Base-by-base conservation (phyloP, 2,329 filamentous ascomycete genomes). In the Phaeosphaeriaceae sp. region DNA sequence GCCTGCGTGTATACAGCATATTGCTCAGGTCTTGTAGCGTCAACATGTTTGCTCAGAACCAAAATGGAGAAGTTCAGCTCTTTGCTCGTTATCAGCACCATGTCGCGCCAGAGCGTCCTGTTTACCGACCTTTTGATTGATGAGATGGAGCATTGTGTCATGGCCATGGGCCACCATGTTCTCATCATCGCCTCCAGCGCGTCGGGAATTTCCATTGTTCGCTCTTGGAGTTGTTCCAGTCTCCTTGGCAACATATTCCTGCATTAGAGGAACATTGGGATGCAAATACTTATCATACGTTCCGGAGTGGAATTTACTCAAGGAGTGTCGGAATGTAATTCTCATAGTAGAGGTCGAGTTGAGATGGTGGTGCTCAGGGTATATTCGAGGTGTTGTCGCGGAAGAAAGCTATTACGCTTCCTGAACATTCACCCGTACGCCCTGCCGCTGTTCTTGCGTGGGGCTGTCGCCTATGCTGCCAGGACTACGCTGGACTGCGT, bases 1-100 rank as follows among this genome's bases (percentile, higher is more conserved):
- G 54, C 13, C 54, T 54, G 6, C 57, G 56, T 11, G 50, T 52
- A 20, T 45, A 52, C 10, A 52, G 50, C 40, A 52, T n/a, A 15
- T 33, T 46, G n/a, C 50, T 52, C 22, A 52, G 10, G 19, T 45
- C 50, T 22, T 52, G 36, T 9, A 52, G 50, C 11, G 40, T 36
- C 3, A 41, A n/a, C 41, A 33, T 33, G 1, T 41, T 36, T 48
- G 22, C 25, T 52, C 41, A 13, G 50, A 21, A 3, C 24, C 17
- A 17, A 33, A 45, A 9, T 31, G 24, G 21, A 31, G 50, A 15
- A 33, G n/a, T 6, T 52, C 41, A 9, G 40, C 24, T 22, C n/a
- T 27, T 41, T 52, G 50, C n/a, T 20, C 19, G 7, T 36, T n/a
- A 5, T 52, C 22, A 52, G 50, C n/a, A 21, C 22, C 17, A 19